These are phyloP conservation scores for Skeletonema marinoi DNA, from an alignment of 108 stramenopile genomes.

Conservation along the genomic window DNA sequence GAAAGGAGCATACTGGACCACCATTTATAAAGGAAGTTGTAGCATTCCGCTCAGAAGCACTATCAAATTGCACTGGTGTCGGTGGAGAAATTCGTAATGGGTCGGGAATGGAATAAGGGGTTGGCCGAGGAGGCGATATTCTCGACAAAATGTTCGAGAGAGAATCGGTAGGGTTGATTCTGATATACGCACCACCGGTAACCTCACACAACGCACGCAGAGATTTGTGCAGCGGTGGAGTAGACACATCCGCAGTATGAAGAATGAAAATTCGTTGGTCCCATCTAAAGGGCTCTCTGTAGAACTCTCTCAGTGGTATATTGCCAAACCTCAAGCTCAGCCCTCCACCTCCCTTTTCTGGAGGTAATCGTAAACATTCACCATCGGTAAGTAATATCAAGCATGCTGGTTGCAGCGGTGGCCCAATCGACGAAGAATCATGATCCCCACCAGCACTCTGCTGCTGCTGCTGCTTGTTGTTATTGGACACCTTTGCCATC, in stretches of 20 bases:
- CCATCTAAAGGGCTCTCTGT: conserved; percentile 84
- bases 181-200: conserved; percentile 73
- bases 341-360: conserved; percentile 67
- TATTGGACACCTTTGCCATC: conserved; percentile 17
- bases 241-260: conserved; percentile 57
- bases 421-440: conserved; percentile 32
- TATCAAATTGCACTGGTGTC: conserved; percentile 5
- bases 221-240: conserved; percentile 66
- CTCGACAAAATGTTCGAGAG: conserved; percentile 51
- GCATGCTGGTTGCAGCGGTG: conserved; percentile 78
- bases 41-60: not conserved
- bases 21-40: conserved; percentile 62
- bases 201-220: conserved; percentile 79
- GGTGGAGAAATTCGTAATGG: conserved; percentile 46
- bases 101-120: conserved; percentile 47
- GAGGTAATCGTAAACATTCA: conserved; percentile 62
- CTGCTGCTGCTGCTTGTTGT: conserved; percentile 18
- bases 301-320: conserved; percentile 75
- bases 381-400: conserved; percentile 82
- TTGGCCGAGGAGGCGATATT: conserved; percentile 59
- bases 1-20: conserved; percentile 75
- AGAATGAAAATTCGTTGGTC: conserved; percentile 83
- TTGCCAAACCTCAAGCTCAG: conserved; percentile 73
- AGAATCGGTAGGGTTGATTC: conserved; percentile 45
- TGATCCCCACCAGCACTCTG: conserved; percentile 21